phyloP scores from a whole-genome alignment of 1,284 basidiomycete species.

The Rhodotorula sp. region DNA sequence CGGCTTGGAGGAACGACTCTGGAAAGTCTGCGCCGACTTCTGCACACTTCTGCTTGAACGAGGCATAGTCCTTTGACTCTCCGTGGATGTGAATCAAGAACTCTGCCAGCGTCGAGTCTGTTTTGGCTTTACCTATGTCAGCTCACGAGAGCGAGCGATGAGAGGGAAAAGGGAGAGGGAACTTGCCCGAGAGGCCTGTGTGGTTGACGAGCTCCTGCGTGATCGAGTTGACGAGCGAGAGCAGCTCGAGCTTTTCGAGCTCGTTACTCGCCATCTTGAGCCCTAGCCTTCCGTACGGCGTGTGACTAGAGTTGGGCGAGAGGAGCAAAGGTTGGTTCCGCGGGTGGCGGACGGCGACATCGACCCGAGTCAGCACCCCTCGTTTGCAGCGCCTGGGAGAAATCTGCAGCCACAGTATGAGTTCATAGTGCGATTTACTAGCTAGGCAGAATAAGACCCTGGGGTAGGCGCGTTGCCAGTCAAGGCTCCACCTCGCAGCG shows the following conservation, averaged over 20 bases:
- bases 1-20: slow-evolving; percentile 81
- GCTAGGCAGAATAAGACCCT: no score
- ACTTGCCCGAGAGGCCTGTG: slow-evolving; percentile 48
- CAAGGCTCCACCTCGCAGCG: no score
- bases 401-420: no score
- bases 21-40: slow-evolving; percentile 83
- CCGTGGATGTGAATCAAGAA: slow-evolving; percentile 92
- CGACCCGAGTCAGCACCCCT: neutral
- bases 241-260: slow-evolving; percentile 67
- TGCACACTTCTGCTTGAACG: slow-evolving; percentile 79
- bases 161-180: no score
- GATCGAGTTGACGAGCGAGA: slow-evolving; percentile 83
- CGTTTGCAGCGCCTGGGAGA: no score
- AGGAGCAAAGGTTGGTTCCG: neutral
- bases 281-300: neutral
- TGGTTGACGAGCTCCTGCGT: slow-evolving; percentile 88
- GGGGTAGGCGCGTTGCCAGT: no score
- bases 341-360: neutral
- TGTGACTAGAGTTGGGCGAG: neutral
- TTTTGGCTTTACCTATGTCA: no score
- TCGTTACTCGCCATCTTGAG: slow-evolving; percentile 23
- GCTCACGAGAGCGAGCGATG: neutral
- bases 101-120: slow-evolving; percentile 36
- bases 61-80: slow-evolving; percentile 67
- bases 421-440: no score